Percentiles rank a stretch among this genome's conserved stretches.
These are phyloP conservation scores for Endoconidiophora laricicola DNA, from an alignment of 2,329 filamentous ascomycete species.

Conservation along the genomic window DNA sequence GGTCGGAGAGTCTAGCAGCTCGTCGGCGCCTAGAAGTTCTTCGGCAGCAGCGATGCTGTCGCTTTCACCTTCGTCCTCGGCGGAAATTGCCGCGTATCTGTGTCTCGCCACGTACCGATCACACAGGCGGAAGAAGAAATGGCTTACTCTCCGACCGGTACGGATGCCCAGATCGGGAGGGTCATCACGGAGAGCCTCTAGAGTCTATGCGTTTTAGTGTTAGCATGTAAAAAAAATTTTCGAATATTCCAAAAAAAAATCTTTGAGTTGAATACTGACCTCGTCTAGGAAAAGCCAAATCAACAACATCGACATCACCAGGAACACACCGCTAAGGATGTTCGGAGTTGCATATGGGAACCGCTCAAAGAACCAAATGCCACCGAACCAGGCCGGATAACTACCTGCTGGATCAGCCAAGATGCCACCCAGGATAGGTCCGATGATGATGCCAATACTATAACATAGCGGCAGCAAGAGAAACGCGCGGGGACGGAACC, in stretches of 20 bases:
- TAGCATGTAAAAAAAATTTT: background rate
- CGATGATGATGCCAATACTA: slow-evolving; percentile 59
- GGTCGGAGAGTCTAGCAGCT: no score
- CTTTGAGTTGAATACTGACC: slow-evolving; percentile 17
- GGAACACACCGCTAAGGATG: slow-evolving; percentile 31
- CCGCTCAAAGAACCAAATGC: slow-evolving; percentile 27
- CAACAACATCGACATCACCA: slow-evolving; percentile 24
- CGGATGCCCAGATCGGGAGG: slow-evolving; percentile 27
- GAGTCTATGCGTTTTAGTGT: slow-evolving; percentile 23
- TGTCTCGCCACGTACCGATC: no score
- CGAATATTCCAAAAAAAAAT: no score
- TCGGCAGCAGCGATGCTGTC: no score
- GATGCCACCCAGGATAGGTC: slow-evolving; percentile 51
- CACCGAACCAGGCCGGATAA: slow-evolving; percentile 39
- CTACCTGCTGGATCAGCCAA: slow-evolving; percentile 49
- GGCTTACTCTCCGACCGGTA: slow-evolving; percentile 18
- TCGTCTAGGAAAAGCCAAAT: slow-evolving; percentile 37
- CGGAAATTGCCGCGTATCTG: no score
- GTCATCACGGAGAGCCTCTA: slow-evolving; percentile 26
- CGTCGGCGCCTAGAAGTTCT: no score
- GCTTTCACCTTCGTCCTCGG: no score
- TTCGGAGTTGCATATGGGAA: slow-evolving; percentile 41
- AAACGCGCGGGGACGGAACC: slow-evolving; percentile 56
- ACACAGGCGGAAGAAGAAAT: background rate
- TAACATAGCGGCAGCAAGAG: slow-evolving; percentile 60